Conservation (phyloP, 2,329 filamentous ascomycete genomes). For the Trichoderma sp. region DNA sequence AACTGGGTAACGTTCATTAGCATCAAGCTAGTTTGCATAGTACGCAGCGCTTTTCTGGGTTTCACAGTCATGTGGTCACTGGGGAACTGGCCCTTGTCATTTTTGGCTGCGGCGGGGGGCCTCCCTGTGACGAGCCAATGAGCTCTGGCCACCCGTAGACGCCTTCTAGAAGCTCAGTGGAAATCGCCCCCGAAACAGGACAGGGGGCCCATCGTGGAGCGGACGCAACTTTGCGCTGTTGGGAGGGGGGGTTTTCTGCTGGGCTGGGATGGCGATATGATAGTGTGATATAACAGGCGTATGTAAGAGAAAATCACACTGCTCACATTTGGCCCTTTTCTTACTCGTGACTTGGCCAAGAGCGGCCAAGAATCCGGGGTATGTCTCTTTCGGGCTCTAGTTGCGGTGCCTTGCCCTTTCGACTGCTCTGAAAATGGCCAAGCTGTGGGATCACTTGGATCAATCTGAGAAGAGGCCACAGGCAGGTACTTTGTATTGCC, state of each 20-base stretch:
- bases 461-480: background rate
- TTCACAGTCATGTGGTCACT: constrained; percentile 16
- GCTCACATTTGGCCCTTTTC: constrained; percentile 7
- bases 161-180: constrained; percentile 39
- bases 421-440: background rate
- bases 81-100: background rate
- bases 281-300: background rate
- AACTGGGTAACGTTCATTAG: constrained; percentile 6
- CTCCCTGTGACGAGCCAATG: constrained; percentile 7
- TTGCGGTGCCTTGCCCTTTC: background rate
- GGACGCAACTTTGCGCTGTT: constrained; percentile 27
- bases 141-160: constrained; percentile 29
- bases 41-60: background rate
- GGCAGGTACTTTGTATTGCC: background rate
- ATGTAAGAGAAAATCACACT: background rate
- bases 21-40: constrained; percentile 18
- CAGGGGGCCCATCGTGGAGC: constrained; percentile 1
- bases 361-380: constrained; percentile 8
- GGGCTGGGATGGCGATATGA: constrained; percentile 3
- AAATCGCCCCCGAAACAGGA: constrained; percentile 30
- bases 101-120: background rate
- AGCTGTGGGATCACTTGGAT: background rate
- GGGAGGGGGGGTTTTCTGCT: background rate
- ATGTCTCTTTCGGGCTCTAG: constrained; percentile 6
- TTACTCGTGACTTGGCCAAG: background rate